Conservation (phyloP, 2,329 filamentous ascomycete species). For the Penicillium capsulatum region DNA sequence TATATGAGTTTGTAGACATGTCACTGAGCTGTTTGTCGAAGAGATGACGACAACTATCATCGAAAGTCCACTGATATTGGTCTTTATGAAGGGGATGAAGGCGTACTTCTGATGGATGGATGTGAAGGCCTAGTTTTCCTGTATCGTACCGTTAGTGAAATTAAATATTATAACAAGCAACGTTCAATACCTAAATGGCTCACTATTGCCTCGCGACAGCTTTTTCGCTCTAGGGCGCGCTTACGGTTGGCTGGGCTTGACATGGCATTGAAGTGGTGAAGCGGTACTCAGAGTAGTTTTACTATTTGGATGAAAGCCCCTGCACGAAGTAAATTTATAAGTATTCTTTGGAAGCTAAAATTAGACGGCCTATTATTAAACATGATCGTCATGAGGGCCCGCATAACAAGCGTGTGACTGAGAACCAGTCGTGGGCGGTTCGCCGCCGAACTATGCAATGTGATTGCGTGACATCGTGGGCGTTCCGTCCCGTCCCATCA, state of each 20-base stretch:
- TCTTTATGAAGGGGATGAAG: constrained; percentile 6
- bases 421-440: background rate
- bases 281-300: background rate
- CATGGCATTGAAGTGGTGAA: background rate
- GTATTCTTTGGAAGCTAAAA: background rate
- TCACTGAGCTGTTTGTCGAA: constrained; percentile 9
- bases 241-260: background rate
- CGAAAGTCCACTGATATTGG: constrained; percentile 2
- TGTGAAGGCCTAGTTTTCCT: background rate
- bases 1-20: constrained; percentile 6
- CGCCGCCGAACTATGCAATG: background rate
- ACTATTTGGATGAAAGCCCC: background rate
- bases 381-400: background rate
- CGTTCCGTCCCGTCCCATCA: background rate
- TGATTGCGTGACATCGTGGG: constrained; percentile 1
- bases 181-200: background rate
- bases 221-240: background rate
- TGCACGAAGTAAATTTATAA: background rate
- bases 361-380: background rate
- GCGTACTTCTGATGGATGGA: constrained; percentile 6
- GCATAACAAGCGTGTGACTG: background rate
- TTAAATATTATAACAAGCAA: background rate
- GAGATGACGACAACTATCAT: constrained; percentile 1
- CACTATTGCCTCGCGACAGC: background rate
- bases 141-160: background rate